A percentile compares a stretch with the other conserved stretches of the same genome.
Conservation (phyloP, 2,329 filamentous ascomycete genomes). For the Fusarium sp. region DNA sequence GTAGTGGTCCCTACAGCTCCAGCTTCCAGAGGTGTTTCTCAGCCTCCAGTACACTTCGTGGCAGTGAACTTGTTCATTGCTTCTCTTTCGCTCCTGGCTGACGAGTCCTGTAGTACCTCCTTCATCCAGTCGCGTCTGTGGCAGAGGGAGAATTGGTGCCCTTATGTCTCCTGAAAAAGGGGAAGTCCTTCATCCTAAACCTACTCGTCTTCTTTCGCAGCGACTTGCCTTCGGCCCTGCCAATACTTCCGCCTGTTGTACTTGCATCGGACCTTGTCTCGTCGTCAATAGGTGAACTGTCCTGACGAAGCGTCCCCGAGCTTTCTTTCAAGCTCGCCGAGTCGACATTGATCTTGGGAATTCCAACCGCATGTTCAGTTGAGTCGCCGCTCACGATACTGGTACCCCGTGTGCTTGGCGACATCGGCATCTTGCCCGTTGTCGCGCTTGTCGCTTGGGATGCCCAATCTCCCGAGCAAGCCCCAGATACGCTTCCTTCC, state of each 20-base stretch:
- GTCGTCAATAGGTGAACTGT: constrained; percentile 48
- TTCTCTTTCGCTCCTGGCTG: constrained; percentile 24
- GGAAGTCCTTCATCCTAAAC: constrained; percentile 73
- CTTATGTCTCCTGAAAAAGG: constrained; percentile 69
- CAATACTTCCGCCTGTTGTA: constrained; percentile 58
- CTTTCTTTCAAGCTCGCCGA: constrained; percentile 54
- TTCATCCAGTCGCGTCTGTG: constrained; percentile 54
- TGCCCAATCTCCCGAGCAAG: constrained; percentile 70
- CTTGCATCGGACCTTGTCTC: constrained; percentile 51
- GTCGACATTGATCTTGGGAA: constrained; percentile 58
- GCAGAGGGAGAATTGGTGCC: constrained; percentile 53
- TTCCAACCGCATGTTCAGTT: constrained; percentile 62
- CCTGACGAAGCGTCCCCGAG: constrained; percentile 45
- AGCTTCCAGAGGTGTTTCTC: constrained; percentile 2
- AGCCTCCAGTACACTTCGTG: neutral
- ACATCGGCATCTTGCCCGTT: constrained; percentile 73
- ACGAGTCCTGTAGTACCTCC: constrained; percentile 33
- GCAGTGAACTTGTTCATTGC: constrained; percentile 3
- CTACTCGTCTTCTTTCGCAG: constrained; percentile 74
- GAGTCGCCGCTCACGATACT: constrained; percentile 74
- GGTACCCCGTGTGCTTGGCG: constrained; percentile 74
- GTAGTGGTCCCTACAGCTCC: constrained; percentile 4
- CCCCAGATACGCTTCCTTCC: constrained; percentile 69
- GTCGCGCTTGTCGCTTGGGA: constrained; percentile 74
- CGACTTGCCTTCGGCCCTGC: constrained; percentile 63